Conservation (phyloP, 805 yeast genomes). For the Wickerhamiella cacticola region DNA sequence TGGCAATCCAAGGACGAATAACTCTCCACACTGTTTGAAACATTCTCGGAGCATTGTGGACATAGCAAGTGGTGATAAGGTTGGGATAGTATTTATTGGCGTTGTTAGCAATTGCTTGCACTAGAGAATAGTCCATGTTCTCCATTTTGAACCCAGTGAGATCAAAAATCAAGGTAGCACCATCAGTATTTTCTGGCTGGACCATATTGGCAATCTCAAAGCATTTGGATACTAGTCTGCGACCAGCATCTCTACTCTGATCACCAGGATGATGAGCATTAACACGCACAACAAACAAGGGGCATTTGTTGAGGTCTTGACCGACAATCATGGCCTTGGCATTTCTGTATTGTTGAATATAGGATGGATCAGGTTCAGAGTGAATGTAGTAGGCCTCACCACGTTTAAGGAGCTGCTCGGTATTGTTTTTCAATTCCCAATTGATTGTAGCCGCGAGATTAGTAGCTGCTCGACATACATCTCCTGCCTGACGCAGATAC, state of each 20-base stretch:
- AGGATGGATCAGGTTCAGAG: slow-evolving; percentile 4
- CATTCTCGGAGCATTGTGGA: slow-evolving; percentile 10
- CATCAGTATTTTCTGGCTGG: slow-evolving; percentile 51
- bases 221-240: neutral
- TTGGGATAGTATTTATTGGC: slow-evolving; percentile 9
- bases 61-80: neutral
- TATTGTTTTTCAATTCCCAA: neutral
- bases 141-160: slow-evolving; percentile 63
- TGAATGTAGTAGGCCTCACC: slow-evolving; percentile 10
- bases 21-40: slow-evolving; percentile 8
- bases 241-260: slow-evolving; percentile 2
- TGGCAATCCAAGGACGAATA: slow-evolving; percentile 2
- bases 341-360: neutral
- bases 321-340: slow-evolving; percentile 4
- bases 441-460: neutral
- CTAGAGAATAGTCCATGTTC: slow-evolving; percentile 71
- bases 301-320: neutral
- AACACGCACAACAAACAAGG: neutral
- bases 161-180: slow-evolving; percentile 59
- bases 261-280: neutral
- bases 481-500: slow-evolving; percentile 4
- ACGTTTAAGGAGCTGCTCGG: slow-evolving; percentile 10
- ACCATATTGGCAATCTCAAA: slow-evolving; percentile 21
- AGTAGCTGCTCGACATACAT: neutral
- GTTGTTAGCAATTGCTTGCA: slow-evolving; percentile 39